Base-by-base conservation (phyloP, 306 rosid genomes). In the Mimosa pudica region DNA sequence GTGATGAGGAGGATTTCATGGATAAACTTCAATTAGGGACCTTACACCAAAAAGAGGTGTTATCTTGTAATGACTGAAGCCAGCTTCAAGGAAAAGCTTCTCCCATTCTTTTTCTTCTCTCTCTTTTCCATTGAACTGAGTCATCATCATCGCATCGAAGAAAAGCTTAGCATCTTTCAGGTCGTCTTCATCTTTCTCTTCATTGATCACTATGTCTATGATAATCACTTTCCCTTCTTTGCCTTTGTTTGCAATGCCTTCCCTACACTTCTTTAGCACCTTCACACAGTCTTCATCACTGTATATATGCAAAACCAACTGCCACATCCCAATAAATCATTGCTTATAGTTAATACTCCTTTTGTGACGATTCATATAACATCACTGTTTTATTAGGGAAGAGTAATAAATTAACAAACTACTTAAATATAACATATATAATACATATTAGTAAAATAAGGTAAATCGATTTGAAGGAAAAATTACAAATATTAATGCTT, bases 1-100 rank as follows among this genome's bases (percentile, higher is more conserved):
- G 49, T 58, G 30, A 51, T 33, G 12, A 49, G 9, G 66, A 7
- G 4, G 35, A 78, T 32, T 45, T 78, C 74, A 90, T 57, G 91
- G 91, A 77, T 69, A 89, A 68, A 90, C 89, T 76, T 89, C 95
- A 74, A 88, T 81, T 1, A 90, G 84, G 6, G 91, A 90, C 74
- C 88, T 87, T 17, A 82, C 32, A 20, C 90, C 89, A 58, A 87
- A 66, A 3, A 78, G 66, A 4, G 85, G 82, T 3, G 83, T 82
- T 16, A 88, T 77, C 77, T 85, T 84, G 82, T 82, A 84, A 78
- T 38, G 70, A 74, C 81, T 78, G 69, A 89, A 89, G 46, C 91
- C 95, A 49, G 92, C 86, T 76, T 84, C 84, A 71, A 80, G 49
- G 79, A 87, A 80, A 33, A 90, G 82, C 52, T 81, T 87, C 68